Evolutionary conservation across 2,329 filamentous ascomycete species (phyloP).

Genomic region (Pseudocercospora eumusae): DNA sequence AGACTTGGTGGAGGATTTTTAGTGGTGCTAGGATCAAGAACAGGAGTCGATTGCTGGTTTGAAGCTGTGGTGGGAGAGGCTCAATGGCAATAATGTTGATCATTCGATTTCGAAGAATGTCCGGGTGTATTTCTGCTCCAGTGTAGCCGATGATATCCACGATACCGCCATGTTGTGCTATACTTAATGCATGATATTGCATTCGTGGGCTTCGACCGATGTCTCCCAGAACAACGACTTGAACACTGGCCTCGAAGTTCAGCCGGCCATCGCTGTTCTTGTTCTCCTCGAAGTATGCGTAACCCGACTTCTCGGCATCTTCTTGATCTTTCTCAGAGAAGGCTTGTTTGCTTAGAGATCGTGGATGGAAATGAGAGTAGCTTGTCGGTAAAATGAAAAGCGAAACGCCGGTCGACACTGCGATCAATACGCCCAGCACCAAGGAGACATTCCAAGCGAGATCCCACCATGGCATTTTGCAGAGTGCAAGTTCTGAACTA

Average conservation of each 20-base stretch:
- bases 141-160: constrained; percentile 88
- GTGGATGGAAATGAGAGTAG: constrained; percentile 47
- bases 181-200: constrained; percentile 95
- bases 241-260: constrained; percentile 57
- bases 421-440: constrained; percentile 47
- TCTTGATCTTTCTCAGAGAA: constrained; percentile 36
- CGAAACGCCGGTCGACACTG: constrained; percentile 50
- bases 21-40: constrained; percentile 78
- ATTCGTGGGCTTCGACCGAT: constrained; percentile 95
- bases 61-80: constrained; percentile 66
- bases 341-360: constrained; percentile 30
- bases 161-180: constrained; percentile 75
- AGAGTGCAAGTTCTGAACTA: not conserved
- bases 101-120: constrained; percentile 66
- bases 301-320: constrained; percentile 35
- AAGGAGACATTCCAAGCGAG: constrained; percentile 43
- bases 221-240: constrained; percentile 90
- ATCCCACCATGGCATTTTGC: constrained; percentile 34
- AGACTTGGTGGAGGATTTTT: constrained; percentile 83
- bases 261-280: constrained; percentile 31
- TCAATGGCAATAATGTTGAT: constrained; percentile 72
- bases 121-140: constrained; percentile 80
- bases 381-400: constrained; percentile 56
- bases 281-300: constrained; percentile 34
- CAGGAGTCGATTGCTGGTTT: constrained; percentile 67